Percentiles rank a stretch among this genome's conserved stretches.
phyloP scores from a whole-genome alignment of 1,284 basidiomycete genomes.

The Vanrija humicola region DNA sequence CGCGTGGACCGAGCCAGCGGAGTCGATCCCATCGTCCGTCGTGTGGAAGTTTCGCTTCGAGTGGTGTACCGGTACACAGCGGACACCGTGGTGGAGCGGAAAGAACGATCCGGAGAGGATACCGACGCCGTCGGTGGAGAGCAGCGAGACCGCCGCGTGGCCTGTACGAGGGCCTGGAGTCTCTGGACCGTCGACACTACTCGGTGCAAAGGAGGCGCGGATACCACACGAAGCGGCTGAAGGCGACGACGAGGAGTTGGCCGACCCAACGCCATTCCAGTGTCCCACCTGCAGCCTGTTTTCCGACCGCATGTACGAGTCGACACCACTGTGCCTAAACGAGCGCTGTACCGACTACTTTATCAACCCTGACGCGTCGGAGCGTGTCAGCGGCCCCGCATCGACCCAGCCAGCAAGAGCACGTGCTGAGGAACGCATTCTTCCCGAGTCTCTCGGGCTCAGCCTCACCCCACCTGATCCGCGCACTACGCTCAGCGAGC shows the following conservation, averaged over 20 bases:
- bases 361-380: not conserved
- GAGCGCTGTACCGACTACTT: conserved; percentile 7
- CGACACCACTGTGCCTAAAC: conserved; percentile 14
- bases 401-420: not conserved
- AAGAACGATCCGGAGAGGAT: conserved; percentile 1
- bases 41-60: conserved; percentile 45
- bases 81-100: conserved; percentile 37
- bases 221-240: not conserved
- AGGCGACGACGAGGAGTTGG: not conserved
- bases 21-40: not conserved
- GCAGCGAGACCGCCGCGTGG: conserved; percentile 6
- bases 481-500: conserved; percentile 1
- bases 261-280: not conserved
- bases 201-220: not conserved
- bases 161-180: conserved; percentile 15
- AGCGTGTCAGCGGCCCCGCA: conserved; percentile 3
- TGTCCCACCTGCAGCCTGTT: conserved; percentile 4
- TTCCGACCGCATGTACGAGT: conserved; percentile 12
- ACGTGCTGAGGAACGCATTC: conserved; percentile 14
- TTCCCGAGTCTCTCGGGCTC: conserved; percentile 24
- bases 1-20: conserved; percentile 44
- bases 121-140: not conserved
- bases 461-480: conserved; percentile 21
- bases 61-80: conserved; percentile 31
- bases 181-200: conserved; percentile 16